Percentiles rank a stretch among this genome's conserved stretches.
These are phyloP conservation scores for Hyaloscypha variabilis DNA, from an alignment of 495 filamentous ascomycete species.

Conservation along the genomic window DNA sequence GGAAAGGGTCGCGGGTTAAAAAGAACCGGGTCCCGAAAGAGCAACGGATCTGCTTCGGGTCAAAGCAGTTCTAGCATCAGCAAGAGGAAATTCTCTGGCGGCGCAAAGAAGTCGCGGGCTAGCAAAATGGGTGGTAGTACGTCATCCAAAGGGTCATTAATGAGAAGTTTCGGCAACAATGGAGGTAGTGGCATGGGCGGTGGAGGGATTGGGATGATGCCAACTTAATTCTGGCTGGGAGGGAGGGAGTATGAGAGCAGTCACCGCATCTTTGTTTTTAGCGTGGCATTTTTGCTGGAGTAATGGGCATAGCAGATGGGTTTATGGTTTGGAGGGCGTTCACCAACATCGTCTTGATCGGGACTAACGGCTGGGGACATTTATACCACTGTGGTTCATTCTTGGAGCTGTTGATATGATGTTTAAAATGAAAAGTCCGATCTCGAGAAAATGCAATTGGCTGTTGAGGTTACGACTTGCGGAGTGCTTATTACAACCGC, in stretches of 20 bases:
- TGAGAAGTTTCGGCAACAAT: slow-evolving; percentile 5
- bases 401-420: neutral
- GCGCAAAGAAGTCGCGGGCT: slow-evolving; percentile 5
- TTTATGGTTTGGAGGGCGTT: neutral
- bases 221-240: slow-evolving; percentile 5
- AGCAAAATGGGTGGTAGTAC: slow-evolving; percentile 9
- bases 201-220: slow-evolving; percentile 29
- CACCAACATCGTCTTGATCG: neutral
- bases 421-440: neutral
- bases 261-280: neutral
- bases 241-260: neutral
- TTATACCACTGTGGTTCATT: neutral
- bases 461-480: too few species aligned
- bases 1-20: slow-evolving; percentile 9
- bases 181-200: slow-evolving; percentile 16
- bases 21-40: neutral
- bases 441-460: neutral
- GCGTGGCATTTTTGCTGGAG: neutral
- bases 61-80: slow-evolving; percentile 13
- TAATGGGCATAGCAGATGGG: neutral
- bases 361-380: neutral
- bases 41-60: slow-evolving; percentile 11
- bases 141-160: neutral
- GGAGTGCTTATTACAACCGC: too few species aligned
- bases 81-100: slow-evolving; percentile 18